Evolutionary conservation across 768 basidiomycete species (phyloP).

Genomic region (Mycena filopes): DNA sequence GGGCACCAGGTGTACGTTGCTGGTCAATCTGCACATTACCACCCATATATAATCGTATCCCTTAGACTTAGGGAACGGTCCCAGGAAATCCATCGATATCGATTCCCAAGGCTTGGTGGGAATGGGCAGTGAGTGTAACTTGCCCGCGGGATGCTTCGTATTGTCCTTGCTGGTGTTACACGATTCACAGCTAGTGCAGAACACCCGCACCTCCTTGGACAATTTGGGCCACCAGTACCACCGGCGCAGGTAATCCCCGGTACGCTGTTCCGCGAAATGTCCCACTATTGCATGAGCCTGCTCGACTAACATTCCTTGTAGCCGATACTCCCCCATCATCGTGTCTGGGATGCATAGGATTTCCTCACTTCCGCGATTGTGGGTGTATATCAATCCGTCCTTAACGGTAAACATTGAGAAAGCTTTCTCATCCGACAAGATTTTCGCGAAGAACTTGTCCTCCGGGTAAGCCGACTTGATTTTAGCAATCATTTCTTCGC

Average conservation of each 20-base stretch:
- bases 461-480: slow-evolving; percentile 30
- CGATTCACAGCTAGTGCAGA: background rate
- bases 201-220: background rate
- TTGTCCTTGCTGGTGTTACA: background rate
- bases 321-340: slow-evolving; percentile 27
- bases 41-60: slow-evolving; percentile 1
- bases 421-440: background rate
- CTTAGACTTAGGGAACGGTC: background rate
- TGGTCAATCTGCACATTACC: background rate
- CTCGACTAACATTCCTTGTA: slow-evolving; percentile 40
- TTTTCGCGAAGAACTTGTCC: slow-evolving; percentile 34
- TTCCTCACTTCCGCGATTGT: slow-evolving; percentile 10
- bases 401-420: slow-evolving; percentile 26
- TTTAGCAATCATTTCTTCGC: no score
- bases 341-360: slow-evolving; percentile 41
- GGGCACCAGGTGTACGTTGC: background rate
- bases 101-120: background rate
- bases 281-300: background rate
- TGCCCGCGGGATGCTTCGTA: background rate
- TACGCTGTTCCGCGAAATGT: background rate
- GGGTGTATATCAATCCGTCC: slow-evolving; percentile 34
- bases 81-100: background rate
- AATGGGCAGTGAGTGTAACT: background rate
- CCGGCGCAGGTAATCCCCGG: slow-evolving; percentile 1
- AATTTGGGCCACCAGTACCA: no score